Evolutionary conservation across 1,284 basidiomycete genomes (phyloP).

Genomic region (Fomitopsis palustris): DNA sequence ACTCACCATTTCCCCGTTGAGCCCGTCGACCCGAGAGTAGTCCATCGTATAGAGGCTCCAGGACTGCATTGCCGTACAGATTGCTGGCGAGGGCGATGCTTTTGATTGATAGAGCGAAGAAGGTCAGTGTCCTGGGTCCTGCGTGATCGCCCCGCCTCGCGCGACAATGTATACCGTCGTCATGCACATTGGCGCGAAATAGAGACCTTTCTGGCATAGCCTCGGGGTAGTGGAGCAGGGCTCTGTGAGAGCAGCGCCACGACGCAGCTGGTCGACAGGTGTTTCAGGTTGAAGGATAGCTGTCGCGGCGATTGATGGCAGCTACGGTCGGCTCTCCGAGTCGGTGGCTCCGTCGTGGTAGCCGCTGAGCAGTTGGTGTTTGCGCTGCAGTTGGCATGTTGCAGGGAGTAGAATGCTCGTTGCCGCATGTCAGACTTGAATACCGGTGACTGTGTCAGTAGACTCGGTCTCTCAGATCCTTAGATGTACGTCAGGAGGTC

Average conservation of each 20-base stretch:
- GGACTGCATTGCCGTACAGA: background rate
- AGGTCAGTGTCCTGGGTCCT: background rate
- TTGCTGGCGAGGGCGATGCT: background rate
- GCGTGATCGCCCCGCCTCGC: background rate
- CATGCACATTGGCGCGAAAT: background rate
- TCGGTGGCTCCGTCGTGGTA: background rate
- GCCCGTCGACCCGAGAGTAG: background rate
- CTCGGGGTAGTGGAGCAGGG: background rate
- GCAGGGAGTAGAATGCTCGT: background rate
- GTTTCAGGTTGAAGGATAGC: background rate
- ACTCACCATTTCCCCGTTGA: background rate
- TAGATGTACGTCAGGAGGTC: background rate
- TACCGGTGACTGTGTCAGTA: background rate
- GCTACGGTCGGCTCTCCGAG: background rate
- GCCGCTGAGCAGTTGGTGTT: background rate
- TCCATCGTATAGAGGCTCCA: background rate
- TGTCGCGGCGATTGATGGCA: background rate
- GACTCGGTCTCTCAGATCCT: background rate
- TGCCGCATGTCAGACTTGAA: background rate
- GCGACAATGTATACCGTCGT: background rate
- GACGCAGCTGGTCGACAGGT: background rate
- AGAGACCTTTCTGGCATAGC: background rate
- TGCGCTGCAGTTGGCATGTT: background rate
- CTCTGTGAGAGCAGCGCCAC: background rate
- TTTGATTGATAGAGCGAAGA: background rate